phyloP scores from a whole-genome alignment of 257 asterid species.

The Solanum etuberosum region DNA sequence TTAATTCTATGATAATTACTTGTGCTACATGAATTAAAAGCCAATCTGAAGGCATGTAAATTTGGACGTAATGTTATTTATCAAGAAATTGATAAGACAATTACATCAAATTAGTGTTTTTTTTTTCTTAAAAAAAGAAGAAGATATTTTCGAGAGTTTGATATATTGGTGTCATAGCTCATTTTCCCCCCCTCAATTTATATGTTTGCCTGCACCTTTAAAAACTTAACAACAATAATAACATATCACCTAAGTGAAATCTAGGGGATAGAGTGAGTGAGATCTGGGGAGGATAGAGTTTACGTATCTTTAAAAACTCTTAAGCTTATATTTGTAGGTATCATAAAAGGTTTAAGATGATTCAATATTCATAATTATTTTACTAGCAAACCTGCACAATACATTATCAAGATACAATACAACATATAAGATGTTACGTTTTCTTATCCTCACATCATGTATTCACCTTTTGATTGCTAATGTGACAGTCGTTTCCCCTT shows the following conservation, averaged over 20 bases:
- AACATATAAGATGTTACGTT: neutral
- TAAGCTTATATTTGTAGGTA: neutral
- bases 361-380: neutral
- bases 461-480: neutral
- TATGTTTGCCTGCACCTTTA: neutral
- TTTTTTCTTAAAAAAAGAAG: no score
- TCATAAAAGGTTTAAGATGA: neutral
- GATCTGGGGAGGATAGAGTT: no score
- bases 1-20: neutral
- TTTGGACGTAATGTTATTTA: neutral
- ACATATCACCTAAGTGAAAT: no score
- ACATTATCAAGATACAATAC: neutral
- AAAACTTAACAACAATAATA: no score
- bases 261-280: no score
- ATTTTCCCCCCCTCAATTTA: neutral
- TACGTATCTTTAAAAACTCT: neutral
- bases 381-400: neutral
- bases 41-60: neutral
- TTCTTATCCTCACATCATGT: neutral
- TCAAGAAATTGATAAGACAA: neutral
- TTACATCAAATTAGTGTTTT: neutral
- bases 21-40: neutral
- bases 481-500: neutral
- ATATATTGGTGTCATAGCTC: neutral
- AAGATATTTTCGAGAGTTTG: no score